phyloP scores from a whole-genome alignment of 202 grass and related monocot species.

The Saccharum hybrid region DNA sequence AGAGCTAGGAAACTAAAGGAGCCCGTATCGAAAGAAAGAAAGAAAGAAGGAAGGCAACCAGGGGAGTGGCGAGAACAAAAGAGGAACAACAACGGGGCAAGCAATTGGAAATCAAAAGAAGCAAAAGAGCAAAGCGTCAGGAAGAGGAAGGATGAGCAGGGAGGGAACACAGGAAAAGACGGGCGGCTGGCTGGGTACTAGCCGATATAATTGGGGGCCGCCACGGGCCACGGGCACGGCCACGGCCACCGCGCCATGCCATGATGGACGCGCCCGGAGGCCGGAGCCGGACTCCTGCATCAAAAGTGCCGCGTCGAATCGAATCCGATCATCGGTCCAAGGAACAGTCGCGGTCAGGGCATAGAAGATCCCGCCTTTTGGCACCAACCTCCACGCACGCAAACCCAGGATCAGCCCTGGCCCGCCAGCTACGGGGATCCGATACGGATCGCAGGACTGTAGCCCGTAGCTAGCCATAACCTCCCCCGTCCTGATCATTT shows the following conservation, averaged over 20 bases:
- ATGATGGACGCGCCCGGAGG: conserved; percentile 31
- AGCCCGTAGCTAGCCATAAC: background rate
- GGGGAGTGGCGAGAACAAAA: conserved; percentile 28
- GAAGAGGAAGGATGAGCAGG: background rate
- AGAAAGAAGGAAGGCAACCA: background rate
- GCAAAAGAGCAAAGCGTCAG: conserved; percentile 50
- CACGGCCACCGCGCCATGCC: background rate
- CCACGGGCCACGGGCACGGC: background rate
- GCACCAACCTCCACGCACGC: conserved; percentile 60
- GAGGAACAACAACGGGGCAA: background rate
- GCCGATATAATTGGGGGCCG: conserved; percentile 41
- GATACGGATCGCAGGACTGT: conserved; percentile 35
- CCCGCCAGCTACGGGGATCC: conserved; percentile 43
- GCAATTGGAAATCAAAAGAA: conserved; percentile 53
- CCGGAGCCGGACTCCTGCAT: conserved; percentile 10
- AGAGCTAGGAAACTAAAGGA: conserved; percentile 16
- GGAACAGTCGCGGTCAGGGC: conserved; percentile 82
- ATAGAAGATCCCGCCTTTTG: conserved; percentile 84
- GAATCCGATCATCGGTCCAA: conserved; percentile 84
- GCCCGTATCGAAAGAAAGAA: conserved; percentile 51
- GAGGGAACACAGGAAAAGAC: conserved; percentile 50
- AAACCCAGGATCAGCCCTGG: conserved; percentile 18
- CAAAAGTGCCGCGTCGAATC: conserved; percentile 61
- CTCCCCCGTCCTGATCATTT: background rate
- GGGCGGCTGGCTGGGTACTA: conserved; percentile 20